Conservation (phyloP, 2,329 filamentous ascomycete genomes). For the Ophiostoma perfectum region DNA sequence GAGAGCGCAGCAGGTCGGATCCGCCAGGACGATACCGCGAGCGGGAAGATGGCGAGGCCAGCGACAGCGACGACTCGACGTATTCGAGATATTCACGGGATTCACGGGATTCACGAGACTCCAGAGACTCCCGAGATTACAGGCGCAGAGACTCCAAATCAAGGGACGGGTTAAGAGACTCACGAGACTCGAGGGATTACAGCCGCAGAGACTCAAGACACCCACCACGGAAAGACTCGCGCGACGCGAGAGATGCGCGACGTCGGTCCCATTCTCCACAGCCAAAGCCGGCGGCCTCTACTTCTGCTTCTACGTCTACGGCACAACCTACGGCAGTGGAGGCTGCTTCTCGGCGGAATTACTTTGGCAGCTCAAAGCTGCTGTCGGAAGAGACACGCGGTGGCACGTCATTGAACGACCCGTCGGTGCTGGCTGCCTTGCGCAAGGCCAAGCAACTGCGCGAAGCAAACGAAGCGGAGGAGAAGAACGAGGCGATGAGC, state of each 20-base stretch:
- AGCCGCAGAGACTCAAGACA: neutral
- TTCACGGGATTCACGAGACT: neutral
- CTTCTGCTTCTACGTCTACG: neutral
- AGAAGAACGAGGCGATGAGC: conserved; percentile 36
- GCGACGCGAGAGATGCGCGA: neutral
- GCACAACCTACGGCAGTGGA: neutral
- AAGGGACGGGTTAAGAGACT: neutral
- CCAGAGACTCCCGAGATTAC: neutral
- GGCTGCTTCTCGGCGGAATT: conserved; percentile 46
- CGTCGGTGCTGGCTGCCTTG: conserved; percentile 74
- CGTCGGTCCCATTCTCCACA: neutral
- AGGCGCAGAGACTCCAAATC: conserved; percentile 5
- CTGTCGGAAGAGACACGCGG: conserved; percentile 49
- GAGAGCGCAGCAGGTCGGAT: conserved; percentile 23
- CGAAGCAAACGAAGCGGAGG: conserved; percentile 40
- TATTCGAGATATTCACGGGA: neutral
- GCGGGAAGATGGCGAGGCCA: conserved; percentile 22
- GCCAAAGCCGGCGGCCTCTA: conserved; percentile 26
- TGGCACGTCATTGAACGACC: conserved; percentile 60
- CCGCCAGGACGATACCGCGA: conserved; percentile 2
- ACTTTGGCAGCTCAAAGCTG: conserved; percentile 58
- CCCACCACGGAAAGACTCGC: neutral
- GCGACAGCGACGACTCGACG: conserved; percentile 17
- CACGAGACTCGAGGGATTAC: neutral
- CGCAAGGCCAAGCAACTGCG: conserved; percentile 71